These are phyloP conservation scores for Suillus weaverae DNA, from an alignment of 768 basidiomycete genomes.

Conservation along the genomic window DNA sequence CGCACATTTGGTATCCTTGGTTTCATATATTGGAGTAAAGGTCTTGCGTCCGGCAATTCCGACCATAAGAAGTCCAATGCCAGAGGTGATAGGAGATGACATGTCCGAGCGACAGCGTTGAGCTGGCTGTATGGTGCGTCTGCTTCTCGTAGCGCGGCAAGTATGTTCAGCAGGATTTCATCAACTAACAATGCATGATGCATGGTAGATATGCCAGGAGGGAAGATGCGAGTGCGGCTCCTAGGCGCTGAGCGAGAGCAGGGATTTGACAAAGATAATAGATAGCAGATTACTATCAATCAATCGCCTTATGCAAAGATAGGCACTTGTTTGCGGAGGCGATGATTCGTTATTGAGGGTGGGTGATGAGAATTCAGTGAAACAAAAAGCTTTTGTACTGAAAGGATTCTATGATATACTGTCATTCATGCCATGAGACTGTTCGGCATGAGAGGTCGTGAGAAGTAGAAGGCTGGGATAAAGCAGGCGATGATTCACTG, in stretches of 20 bases:
- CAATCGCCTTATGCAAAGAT: neutral
- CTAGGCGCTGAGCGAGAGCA: neutral
- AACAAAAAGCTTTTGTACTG: constrained; percentile 1
- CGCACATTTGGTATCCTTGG: neutral
- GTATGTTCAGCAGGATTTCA: constrained; percentile 1
- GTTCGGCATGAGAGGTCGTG: constrained; percentile 1
- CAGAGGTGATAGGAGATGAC: neutral
- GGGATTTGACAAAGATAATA: neutral
- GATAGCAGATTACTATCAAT: neutral
- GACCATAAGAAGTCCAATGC: constrained; percentile 6
- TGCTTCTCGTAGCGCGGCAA: neutral
- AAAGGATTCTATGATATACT: constrained; percentile 2
- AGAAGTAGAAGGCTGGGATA: constrained; percentile 4
- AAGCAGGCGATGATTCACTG: neutral
- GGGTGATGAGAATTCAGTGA: neutral
- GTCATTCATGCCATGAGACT: constrained; percentile 4
- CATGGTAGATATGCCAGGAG: neutral
- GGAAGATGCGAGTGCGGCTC: neutral
- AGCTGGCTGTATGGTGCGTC: neutral
- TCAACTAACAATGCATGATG: constrained; percentile 1
- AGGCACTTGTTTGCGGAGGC: neutral
- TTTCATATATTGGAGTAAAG: neutral
- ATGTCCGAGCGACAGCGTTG: constrained; percentile 1
- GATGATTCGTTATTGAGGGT: neutral
- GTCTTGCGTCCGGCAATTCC: neutral